A percentile compares a stretch with the other conserved stretches of the same genome.
phyloP scores from a whole-genome alignment of 306 rosid genomes.

The Cucurbita pepo region DNA sequence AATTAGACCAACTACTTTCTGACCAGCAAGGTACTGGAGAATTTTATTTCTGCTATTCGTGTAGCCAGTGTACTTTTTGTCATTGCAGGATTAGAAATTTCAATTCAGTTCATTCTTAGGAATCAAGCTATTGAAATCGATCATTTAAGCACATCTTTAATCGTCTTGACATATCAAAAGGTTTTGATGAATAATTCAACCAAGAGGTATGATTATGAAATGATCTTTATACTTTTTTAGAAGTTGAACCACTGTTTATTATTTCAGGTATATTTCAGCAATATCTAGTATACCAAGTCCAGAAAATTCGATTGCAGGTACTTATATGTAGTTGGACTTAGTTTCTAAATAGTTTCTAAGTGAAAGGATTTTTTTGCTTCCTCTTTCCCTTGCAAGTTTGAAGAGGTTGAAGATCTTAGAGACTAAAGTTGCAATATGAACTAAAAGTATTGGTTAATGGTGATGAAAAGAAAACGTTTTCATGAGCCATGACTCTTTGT shows the following conservation, averaged over 20 bases:
- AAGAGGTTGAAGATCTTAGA: neutral
- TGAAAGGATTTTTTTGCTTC: neutral
- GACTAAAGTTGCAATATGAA: neutral
- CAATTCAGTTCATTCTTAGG: neutral
- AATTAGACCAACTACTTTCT: neutral
- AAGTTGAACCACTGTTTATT: neutral
- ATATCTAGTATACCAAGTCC: constrained; percentile 90
- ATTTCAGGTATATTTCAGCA: constrained; percentile 86
- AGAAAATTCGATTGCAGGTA: constrained; percentile 93
- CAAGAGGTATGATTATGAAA: neutral
- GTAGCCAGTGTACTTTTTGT: neutral
- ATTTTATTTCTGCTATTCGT: neutral
- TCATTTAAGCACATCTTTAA: neutral
- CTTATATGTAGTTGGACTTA: neutral
- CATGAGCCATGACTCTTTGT: neutral
- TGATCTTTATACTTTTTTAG: neutral
- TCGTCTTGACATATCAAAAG: neutral
- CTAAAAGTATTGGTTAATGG: neutral
- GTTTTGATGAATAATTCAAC: neutral
- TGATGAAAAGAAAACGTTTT: neutral
- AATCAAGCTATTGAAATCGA: neutral
- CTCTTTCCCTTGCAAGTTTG: neutral
- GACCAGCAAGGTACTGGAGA: neutral
- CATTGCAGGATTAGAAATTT: neutral
- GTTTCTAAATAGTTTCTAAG: constrained; percentile 1